Evolutionary conservation across 2,329 filamentous ascomycete genomes (phyloP).

Genomic region (Colletotrichum eremochloae): DNA sequence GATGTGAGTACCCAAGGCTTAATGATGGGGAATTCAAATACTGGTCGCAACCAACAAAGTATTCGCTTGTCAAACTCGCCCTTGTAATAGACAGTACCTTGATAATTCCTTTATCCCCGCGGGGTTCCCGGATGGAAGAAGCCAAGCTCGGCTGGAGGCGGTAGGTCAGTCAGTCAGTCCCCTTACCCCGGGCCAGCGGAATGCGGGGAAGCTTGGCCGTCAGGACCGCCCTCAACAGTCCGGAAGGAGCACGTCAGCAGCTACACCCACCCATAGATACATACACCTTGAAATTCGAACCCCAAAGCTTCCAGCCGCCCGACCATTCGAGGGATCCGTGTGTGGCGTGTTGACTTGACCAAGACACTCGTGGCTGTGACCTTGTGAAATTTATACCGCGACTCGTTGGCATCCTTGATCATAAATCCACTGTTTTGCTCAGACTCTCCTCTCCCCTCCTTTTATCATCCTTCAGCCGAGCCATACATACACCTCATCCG

Average conservation of each 20-base stretch:
- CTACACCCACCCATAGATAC: not conserved
- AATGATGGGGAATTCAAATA: not conserved
- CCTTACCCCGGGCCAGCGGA: conserved; percentile 42
- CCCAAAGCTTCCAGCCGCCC: conserved; percentile 23
- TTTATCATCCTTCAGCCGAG: not conserved
- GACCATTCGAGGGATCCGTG: conserved; percentile 17
- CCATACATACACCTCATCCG: not conserved
- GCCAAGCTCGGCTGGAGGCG: conserved; percentile 29
- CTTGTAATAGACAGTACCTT: not conserved
- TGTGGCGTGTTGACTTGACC: conserved; percentile 1
- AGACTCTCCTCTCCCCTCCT: not conserved
- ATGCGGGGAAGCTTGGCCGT: conserved; percentile 43
- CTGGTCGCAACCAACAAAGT: not conserved
- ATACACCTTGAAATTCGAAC: not conserved
- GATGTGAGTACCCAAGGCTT: not conserved
- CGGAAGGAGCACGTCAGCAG: conserved; percentile 31
- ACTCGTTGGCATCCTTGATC: not conserved
- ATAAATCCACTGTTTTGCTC: no score
- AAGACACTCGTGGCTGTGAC: not conserved
- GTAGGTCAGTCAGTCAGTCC: conserved; percentile 26
- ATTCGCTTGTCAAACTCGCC: not conserved
- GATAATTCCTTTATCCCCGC: not conserved
- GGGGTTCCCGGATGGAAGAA: conserved; percentile 19
- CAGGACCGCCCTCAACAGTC: conserved; percentile 1
- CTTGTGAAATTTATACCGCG: not conserved